Evolutionary conservation across 441 rosid genomes (phyloP), one percentile per base, ranked within the genome.

Genomic region (Populus trichocarpa): DNA sequence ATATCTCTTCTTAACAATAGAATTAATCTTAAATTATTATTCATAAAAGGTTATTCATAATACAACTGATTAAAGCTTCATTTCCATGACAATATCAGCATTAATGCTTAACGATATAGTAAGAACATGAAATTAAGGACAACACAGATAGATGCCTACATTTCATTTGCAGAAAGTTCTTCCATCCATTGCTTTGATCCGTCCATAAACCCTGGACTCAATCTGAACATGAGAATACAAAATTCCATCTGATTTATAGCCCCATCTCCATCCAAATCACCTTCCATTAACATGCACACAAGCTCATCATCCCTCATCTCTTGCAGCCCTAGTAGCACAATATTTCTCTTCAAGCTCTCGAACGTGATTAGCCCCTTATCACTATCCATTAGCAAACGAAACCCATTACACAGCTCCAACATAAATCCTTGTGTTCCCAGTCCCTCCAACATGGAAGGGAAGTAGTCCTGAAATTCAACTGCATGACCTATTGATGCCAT

Each of bases 191-290:
- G 84, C 26, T 79, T 77, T 1, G 93, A 87, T 67, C 87, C 89
- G 61, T 88, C 87, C 90, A 86, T 86, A 84, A 90, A 71, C 18
- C 78, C 86, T 46, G 93, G 93, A 77, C 93, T 90, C 75, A 88
- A 74, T 85, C 90, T 84, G 83, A 90, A 85, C 93, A 88, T 88
- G 75, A 89, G 75, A 8, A 89, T 84, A 46, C 90, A 89, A 65
- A 89, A 89, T 81, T 90, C 92, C 88, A 85, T 86, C 80, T 90
- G 88, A 32, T 78, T 87, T 14, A 88, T 86, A 12, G 82, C 89
- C 0, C 92, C 92, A 71, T 90, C 93, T 2, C 89, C 89, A 46
- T 90, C 93, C 16, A 84, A 69, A 71, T 88, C 93, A 8, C 92
- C 93, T 80, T 90, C 92, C 81, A 72, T 79, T 32, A 90, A 75